Base-by-base conservation (phyloP, 306 rosid genomes). In the Echinosophora koreensis region DNA sequence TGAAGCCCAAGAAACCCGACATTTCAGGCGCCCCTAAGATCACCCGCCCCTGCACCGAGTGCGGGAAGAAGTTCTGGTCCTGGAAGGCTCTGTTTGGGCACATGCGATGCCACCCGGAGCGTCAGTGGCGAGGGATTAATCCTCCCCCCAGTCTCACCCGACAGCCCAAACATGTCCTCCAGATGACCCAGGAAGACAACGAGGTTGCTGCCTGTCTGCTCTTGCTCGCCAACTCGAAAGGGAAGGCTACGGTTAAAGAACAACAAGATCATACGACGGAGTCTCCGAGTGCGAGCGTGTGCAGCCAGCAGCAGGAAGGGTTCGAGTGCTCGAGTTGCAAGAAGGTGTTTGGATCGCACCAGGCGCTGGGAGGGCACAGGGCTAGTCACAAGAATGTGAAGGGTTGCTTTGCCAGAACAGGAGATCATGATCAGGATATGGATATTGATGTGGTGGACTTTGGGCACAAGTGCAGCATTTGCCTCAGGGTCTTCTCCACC, bases 71-170 rank as follows among this genome's bases (percentile, higher is more conserved):
- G 56, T 94, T 94, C 83, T 90, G 91, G 90, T 90, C 98, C 0
- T 82, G 86, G 87, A 94, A 94, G 80, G 98, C 98, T 4, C 87
- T 89, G 6, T 89, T 83, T 35, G 98, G 98, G 0, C 98, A 94
- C 86, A 94, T 94, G 98, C 83, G 97, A 6, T 94, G 97, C 56
- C 98, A 90, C 78, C 98, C 98, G 0, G 98, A 94, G 49, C 96
- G 98, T 1, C 81, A 82, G 15, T 94, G 98, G 98, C 86, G 97
- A 0, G 98, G 98, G 0, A 94, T 94, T 4, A 86, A 84, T 18
- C 97, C 98, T 2, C 98, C 97, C 0, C 65, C 80, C 0, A 79
- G 72, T 39, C 11, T 81, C n/a, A n/a, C n/a, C n/a, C n/a, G 72
- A 80, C 41, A 5, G 69, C 59, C 3, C 42, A 18, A 3, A 39